Evolutionary conservation across 2,329 filamentous ascomycete genomes (phyloP).

Genomic region (Beauveria sp.): DNA sequence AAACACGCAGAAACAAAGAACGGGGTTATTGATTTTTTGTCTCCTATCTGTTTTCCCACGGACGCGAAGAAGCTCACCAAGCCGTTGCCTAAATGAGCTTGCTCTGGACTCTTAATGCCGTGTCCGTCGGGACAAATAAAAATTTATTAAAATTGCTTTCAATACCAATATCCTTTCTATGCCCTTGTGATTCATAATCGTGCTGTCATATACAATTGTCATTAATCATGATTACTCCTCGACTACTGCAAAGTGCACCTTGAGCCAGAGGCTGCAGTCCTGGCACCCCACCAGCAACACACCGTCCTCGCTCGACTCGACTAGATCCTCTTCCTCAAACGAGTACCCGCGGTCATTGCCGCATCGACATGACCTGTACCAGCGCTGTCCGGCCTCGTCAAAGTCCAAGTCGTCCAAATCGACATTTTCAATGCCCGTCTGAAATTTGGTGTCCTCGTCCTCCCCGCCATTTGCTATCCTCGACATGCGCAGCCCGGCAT

Average conservation of each 20-base stretch:
- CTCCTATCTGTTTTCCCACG: slow-evolving; percentile 25
- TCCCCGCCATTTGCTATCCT: slow-evolving; percentile 16
- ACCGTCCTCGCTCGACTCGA: slow-evolving; percentile 49
- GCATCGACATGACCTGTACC: slow-evolving; percentile 55
- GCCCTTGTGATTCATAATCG: background rate
- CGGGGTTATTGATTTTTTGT: slow-evolving; percentile 21
- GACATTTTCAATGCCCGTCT: slow-evolving; percentile 54
- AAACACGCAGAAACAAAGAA: slow-evolving; percentile 33
- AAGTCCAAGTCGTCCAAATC: slow-evolving; percentile 58
- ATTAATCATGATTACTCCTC: slow-evolving; percentile 23
- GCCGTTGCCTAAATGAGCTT: slow-evolving; percentile 44
- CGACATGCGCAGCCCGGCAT: slow-evolving; percentile 37
- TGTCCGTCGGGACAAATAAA: slow-evolving; percentile 50
- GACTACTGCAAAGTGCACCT: slow-evolving; percentile 54
- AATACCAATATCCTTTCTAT: slow-evolving; percentile 1
- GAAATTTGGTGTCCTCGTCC: slow-evolving; percentile 29
- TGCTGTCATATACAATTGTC: slow-evolving; percentile 6
- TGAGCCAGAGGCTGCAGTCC: slow-evolving; percentile 60
- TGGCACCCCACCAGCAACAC: slow-evolving; percentile 57
- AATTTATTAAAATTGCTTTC: slow-evolving; percentile 39
- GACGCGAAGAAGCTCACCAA: slow-evolving; percentile 33
- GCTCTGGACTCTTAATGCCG: slow-evolving; percentile 46
- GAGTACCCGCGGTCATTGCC: slow-evolving; percentile 54
- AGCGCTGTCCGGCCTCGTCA: slow-evolving; percentile 40
- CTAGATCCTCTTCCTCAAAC: slow-evolving; percentile 51